Percentiles rank a stretch among this genome's conserved stretches.
Conservation (phyloP, 1,284 basidiomycete species). For the Pholiota adiposa region DNA sequence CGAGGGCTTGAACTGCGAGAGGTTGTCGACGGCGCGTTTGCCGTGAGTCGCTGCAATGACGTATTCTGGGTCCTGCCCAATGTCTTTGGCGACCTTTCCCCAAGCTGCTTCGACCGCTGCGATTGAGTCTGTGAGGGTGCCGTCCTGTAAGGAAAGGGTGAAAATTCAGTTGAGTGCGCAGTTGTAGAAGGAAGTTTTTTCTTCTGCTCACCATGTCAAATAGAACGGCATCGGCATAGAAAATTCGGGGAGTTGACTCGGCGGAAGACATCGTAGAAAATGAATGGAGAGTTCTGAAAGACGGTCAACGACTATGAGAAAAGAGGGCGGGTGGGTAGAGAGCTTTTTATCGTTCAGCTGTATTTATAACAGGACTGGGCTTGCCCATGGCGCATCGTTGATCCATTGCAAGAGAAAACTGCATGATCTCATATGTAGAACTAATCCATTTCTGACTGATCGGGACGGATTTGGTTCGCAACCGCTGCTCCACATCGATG, state of each 20-base stretch:
- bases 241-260: slow-evolving; percentile 9
- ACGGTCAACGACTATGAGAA: not conserved
- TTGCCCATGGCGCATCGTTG: not conserved
- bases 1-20: slow-evolving; percentile 60
- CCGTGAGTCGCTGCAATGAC: slow-evolving; percentile 80
- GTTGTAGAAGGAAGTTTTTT: too few relatives aligned
- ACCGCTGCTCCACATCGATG: not conserved
- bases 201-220: slow-evolving; percentile 69
- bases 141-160: slow-evolving; percentile 50
- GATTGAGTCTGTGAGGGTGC: slow-evolving; percentile 78
- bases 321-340: not conserved
- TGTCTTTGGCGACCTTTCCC: slow-evolving; percentile 74
- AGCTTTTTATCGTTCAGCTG: not conserved
- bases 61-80: slow-evolving; percentile 65
- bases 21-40: slow-evolving; percentile 72
- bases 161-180: slow-evolving; percentile 10
- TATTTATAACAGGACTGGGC: slow-evolving; percentile 2
- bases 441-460: not conserved
- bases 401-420: not conserved
- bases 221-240: slow-evolving; percentile 58
- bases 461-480: not conserved
- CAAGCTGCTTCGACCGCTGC: slow-evolving; percentile 81
- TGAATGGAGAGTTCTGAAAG: not conserved
- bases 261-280: slow-evolving; percentile 9
- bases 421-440: not conserved